Evolutionary conservation across 495 filamentous ascomycete genomes (phyloP), one percentile per base, ranked within the genome.

Genomic region (Penicillium herquei): DNA sequence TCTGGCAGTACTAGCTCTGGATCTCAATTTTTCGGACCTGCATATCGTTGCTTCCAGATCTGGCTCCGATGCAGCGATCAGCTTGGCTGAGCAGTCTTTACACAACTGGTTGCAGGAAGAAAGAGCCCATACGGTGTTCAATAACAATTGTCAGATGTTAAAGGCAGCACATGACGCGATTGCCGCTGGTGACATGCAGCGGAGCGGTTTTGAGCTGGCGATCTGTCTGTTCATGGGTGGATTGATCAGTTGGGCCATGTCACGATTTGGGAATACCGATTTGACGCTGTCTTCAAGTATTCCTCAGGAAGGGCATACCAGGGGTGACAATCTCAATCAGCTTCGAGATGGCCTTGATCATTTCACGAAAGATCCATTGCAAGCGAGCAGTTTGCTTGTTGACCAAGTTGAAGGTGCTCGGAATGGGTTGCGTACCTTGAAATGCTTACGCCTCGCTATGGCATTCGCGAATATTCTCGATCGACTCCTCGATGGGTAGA

Each of bases 171-270:
- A 62, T 49, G 52, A 57, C 9, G 31, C 33, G n/a, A 62, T 67
- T 53, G 51, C 47, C 17, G 52, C 16, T 11, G 58, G 62, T 1
- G 31, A 55, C n/a, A 56, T 52, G 3, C 61, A 54, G 12, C 61
- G 59, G 32, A 47, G 53, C 18, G 47, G 49, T 0, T 67, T 62
- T 48, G 65, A 67, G 33, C 46, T 67, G n/a, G 58, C 65, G 0
- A 59, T 67, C 0, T 58, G 58, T 17, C 42, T 67, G 5, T 64
- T 67, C 33, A 67, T 62, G 4, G 57, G 64, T 9, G 64, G 64
- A 3, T 55, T 67, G 31, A 52, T 57, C 3, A 58, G 61, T 33
- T 67, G 61, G 64, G 49, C 18, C 5, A 41, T 51, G 10, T 51
- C 37, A 10, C 49, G 49, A 14, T 51, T 51, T 8, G 49, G 17